Percentiles rank a stretch among this genome's conserved stretches.
These are phyloP conservation scores for Aspergillus fumigatiaffinis DNA, from an alignment of 2,329 filamentous ascomycete genomes.

Conservation along the genomic window DNA sequence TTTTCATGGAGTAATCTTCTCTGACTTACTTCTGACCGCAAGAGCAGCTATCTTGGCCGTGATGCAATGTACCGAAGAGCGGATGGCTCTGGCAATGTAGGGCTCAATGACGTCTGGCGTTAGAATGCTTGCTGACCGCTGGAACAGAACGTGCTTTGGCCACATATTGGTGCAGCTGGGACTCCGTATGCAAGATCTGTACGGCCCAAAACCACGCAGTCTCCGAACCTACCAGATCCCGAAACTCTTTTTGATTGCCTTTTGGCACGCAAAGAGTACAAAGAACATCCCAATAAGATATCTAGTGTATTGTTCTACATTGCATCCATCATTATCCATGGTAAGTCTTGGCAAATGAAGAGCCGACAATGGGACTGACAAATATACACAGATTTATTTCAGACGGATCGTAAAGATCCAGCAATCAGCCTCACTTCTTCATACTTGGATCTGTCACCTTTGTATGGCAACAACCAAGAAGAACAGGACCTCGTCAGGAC, in stretches of 20 bases:
- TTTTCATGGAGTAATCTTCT: slow-evolving; percentile 20
- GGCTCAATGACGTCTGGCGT: background rate
- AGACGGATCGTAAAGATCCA: slow-evolving; percentile 60
- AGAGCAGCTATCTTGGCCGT: slow-evolving; percentile 34
- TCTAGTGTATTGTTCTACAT: slow-evolving; percentile 73
- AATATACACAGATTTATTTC: slow-evolving; percentile 54
- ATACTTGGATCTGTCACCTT: slow-evolving; percentile 68
- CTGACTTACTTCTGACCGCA: slow-evolving; percentile 5
- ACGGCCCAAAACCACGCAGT: slow-evolving; percentile 53
- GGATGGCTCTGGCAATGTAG: slow-evolving; percentile 42
- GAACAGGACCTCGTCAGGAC: slow-evolving; percentile 63
- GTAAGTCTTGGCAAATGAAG: slow-evolving; percentile 20
- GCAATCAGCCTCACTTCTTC: slow-evolving; percentile 66
- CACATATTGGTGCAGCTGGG: slow-evolving; percentile 61
- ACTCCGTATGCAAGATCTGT: slow-evolving; percentile 68
- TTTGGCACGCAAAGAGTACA: slow-evolving; percentile 59
- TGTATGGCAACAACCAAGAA: slow-evolving; percentile 65
- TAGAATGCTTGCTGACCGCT: slow-evolving; percentile 34
- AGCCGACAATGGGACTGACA: slow-evolving; percentile 13
- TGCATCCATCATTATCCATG: slow-evolving; percentile 64
- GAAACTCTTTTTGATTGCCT: slow-evolving; percentile 65
- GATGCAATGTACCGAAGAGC: slow-evolving; percentile 32
- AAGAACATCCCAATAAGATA: slow-evolving; percentile 66
- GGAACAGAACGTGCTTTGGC: slow-evolving; percentile 57
- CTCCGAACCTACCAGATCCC: slow-evolving; percentile 60